Evolutionary conservation across 345 rosid species (phyloP).

Genomic region (Hibiscus tridactylites): DNA sequence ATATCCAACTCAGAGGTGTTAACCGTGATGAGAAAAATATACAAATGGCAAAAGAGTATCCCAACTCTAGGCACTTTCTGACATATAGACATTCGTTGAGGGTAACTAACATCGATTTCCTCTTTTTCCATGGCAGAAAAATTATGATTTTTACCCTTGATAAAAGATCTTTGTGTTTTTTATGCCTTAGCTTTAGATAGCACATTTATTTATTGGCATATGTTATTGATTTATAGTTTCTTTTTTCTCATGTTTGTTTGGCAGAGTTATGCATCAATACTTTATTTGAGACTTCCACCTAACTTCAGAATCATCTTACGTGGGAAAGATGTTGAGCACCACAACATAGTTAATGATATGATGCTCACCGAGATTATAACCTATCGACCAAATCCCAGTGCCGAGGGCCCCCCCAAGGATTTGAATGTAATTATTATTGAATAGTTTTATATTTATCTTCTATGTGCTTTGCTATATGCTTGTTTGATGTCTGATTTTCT

Average conservation of each 20-base stretch:
- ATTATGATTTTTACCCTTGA: neutral
- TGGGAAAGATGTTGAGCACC: conserved; percentile 88
- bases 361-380: conserved; percentile 70
- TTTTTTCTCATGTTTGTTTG: conserved; percentile 7
- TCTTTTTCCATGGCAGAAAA: neutral
- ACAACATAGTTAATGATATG: conserved; percentile 96
- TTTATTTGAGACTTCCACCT: conserved; percentile 83
- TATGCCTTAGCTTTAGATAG: neutral
- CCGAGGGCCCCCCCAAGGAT: conserved; percentile 46
- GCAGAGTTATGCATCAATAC: conserved; percentile 92
- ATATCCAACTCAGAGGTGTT: conserved; percentile 94
- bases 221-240: neutral
- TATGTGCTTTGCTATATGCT: neutral
- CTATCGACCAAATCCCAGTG: conserved; percentile 62
- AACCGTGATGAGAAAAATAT: conserved; percentile 91
- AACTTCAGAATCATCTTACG: conserved; percentile 78
- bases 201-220: neutral
- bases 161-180: neutral
- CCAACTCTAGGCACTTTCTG: conserved; percentile 78
- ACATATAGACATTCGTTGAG: conserved; percentile 87
- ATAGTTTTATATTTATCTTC: neutral
- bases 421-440: conserved; percentile 29
- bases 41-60: conserved; percentile 66
- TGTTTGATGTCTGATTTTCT: conserved; percentile 12
- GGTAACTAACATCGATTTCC: conserved; percentile 28